Percentiles rank a stretch among this genome's conserved stretches.
These are phyloP conservation scores for Nymphaea thermarum DNA, from an alignment of 164 flowering plant genomes.

Conservation along the genomic window DNA sequence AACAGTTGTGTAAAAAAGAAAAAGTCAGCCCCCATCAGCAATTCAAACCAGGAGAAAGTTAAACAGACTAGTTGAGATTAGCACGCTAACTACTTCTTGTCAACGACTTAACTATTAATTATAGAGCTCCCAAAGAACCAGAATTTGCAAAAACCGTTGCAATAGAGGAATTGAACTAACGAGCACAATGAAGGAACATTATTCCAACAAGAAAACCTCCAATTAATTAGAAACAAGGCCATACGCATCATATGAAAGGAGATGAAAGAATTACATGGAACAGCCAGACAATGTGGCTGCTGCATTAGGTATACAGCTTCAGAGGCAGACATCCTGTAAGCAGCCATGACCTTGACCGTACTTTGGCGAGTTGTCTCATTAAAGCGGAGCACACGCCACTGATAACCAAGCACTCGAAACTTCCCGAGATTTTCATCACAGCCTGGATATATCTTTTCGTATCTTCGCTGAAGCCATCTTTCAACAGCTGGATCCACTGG, in stretches of 20 bases:
- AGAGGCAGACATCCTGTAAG: constrained; percentile 43
- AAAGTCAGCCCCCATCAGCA: no score
- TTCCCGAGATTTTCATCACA: constrained; percentile 13
- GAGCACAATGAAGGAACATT: no score
- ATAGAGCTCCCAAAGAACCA: no score
- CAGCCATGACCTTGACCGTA: constrained; percentile 75
- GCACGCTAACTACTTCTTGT: no score
- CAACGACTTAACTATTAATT: no score
- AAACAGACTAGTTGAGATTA: no score
- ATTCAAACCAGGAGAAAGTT: no score
- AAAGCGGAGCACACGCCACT: constrained; percentile 87
- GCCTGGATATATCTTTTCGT: constrained; percentile 29
- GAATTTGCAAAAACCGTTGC: no score
- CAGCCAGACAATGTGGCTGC: constrained; percentile 77
- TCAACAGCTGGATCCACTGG: constrained; percentile 20
- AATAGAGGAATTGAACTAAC: no score
- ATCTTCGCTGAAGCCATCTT: constrained; percentile 67
- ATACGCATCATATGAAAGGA: not conserved
- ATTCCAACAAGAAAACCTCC: no score
- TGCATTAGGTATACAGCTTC: constrained; percentile 46
- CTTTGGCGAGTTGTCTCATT: constrained; percentile 86
- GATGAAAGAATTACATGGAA: constrained; percentile 58
- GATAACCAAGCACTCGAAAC: constrained; percentile 61
- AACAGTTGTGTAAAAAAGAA: no score
- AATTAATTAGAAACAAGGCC: no score